Base-by-base conservation (phyloP, 306 rosid species). In the Medicago ruthenica region DNA sequence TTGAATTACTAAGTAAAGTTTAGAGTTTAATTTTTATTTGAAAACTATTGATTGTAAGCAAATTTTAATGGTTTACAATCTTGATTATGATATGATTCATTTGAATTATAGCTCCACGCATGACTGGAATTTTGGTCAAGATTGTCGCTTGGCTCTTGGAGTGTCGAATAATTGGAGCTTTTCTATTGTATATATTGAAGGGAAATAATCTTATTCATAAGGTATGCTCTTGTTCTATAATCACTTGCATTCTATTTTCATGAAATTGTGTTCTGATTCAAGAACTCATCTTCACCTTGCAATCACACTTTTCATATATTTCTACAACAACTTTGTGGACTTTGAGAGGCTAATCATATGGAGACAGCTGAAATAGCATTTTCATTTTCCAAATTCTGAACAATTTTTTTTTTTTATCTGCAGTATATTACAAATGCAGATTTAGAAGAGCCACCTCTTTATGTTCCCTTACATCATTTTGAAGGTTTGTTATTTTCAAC, bases 381-480 rank as follows among this genome's bases (percentile, higher is more conserved):
- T 42, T 45, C 51, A 4, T 45, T 13, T 45, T 45, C 51, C 16
- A 4, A 45, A n/a, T 45, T 45, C 51, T 45, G 51, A 45, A 16
- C 6, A 12, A 4, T 18, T 54, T 41, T 73, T n/a, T 50, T 1
- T n/a, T n/a, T 50, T 0, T 13, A 45, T 76, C 15, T 86, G 87
- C 97, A 94, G 98, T 84, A 88, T 16, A 14, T 94, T 48, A 74
- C 95, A 42, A 53, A 90, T 85, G 96, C 98, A n/a, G 90, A 85
- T 59, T 21, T 94, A 44, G 91, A 90, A 78, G 97, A 90, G 69
- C 8, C 89, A 15, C 98, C 98, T 6, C 84, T 85, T 37, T 92
- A 67, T 78, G 85, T 81, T 67, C 97, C 97, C 59, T 45, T 77
- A 14, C 98, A 94, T 88, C 83, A 88, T 16, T 85, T 83, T 74